phyloP scores from a whole-genome alignment of 345 rosid species.

The Dipteronia dyeriana region DNA sequence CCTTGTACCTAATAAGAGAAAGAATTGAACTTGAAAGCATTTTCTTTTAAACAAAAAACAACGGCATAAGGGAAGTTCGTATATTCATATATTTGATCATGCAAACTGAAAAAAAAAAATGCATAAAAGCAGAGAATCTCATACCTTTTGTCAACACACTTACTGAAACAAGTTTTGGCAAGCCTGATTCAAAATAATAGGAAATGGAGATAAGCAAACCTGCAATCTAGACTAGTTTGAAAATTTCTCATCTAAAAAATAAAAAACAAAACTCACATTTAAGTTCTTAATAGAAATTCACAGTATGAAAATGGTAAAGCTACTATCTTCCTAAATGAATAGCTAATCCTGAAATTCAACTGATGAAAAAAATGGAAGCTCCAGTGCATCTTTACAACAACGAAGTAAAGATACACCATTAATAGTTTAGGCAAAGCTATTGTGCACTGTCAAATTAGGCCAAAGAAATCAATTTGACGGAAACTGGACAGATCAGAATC shows the following conservation, averaged over 20 bases:
- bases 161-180: constrained; percentile 80
- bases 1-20: constrained; percentile 70
- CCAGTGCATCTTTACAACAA: not conserved
- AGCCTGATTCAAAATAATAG: constrained; percentile 58
- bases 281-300: not conserved
- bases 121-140: constrained; percentile 3
- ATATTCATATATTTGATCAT: not conserved
- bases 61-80: not conserved
- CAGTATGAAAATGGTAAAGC: not conserved
- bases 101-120: constrained; percentile 10
- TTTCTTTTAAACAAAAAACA: not conserved
- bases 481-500: not conserved
- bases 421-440: not conserved
- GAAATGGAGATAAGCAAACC: constrained; percentile 8
- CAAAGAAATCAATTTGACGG: too few relatives aligned
- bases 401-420: not conserved
- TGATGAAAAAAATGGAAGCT: not conserved
- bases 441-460: too few relatives aligned
- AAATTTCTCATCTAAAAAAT: not conserved
- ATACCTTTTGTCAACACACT: constrained; percentile 93
- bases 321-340: not conserved
- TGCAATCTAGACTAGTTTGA: not conserved
- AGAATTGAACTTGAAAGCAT: not conserved
- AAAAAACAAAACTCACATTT: not conserved
- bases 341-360: not conserved